phyloP scores from a whole-genome alignment of 2,329 filamentous ascomycete species.

The Dichotomopilus funicola region DNA sequence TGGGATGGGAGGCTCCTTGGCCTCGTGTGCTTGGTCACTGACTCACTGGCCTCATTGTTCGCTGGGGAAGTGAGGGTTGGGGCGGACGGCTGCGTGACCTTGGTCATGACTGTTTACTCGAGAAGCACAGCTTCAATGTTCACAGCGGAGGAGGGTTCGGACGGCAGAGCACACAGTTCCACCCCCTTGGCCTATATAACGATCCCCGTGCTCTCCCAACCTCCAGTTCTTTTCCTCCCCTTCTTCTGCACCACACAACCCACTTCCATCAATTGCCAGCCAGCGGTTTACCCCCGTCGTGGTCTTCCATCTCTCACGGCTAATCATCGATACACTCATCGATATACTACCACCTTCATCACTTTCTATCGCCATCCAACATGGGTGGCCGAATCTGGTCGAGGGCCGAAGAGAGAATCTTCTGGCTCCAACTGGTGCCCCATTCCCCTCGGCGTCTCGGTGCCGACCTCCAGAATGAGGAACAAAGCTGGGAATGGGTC shows the following conservation, averaged over 20 bases:
- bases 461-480: constrained; percentile 7
- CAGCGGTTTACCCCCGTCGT: neutral
- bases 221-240: neutral
- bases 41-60: too few species aligned
- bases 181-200: too few species aligned
- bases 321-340: neutral
- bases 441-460: constrained; percentile 25
- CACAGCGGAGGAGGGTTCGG: too few species aligned
- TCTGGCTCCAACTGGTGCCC: constrained; percentile 36
- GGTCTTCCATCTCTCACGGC: too few species aligned
- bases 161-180: too few species aligned
- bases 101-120: too few species aligned
- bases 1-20: too few species aligned
- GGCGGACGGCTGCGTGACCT: too few species aligned
- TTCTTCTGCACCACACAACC: neutral
- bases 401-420: constrained; percentile 40
- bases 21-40: too few species aligned
- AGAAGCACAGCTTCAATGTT: too few species aligned
- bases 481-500: constrained; percentile 21
- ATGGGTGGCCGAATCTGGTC: constrained; percentile 50
- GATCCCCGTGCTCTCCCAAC: too few species aligned
- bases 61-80: too few species aligned
- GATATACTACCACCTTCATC: neutral
- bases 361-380: neutral
- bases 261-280: neutral